Percentiles rank a stretch among this genome's conserved stretches.
These are phyloP conservation scores for Cyberlindnera petersonii DNA, from an alignment of 805 yeast genomes.

Conservation along the genomic window DNA sequence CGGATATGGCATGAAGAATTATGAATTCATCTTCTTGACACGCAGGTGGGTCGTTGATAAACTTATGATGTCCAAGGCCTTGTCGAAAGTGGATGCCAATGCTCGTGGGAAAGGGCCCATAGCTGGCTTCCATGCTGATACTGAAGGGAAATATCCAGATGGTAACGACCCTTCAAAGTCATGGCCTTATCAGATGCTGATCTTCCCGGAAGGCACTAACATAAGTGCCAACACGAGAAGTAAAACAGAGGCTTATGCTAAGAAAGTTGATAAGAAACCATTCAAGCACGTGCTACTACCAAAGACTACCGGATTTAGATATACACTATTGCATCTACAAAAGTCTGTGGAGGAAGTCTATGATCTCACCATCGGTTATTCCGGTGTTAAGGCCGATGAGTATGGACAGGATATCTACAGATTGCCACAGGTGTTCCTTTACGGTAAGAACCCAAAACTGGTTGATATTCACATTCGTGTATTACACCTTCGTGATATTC, in stretches of 20 bases:
- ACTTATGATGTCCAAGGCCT: conserved; percentile 48
- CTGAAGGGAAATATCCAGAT: conserved; percentile 28
- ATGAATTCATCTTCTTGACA: conserved; percentile 71
- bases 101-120: conserved; percentile 56
- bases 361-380: conserved; percentile 81
- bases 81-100: conserved; percentile 56
- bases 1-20: conserved; percentile 83
- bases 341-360: conserved; percentile 56
- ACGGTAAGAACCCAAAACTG: conserved; percentile 66
- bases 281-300: conserved; percentile 75
- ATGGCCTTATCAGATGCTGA: conserved; percentile 64
- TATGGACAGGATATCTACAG: conserved; percentile 79
- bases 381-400: conserved; percentile 57
- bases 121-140: conserved; percentile 31
- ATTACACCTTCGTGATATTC: conserved; percentile 57
- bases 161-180: conserved; percentile 29
- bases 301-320: conserved; percentile 72
- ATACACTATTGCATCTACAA: conserved; percentile 53
- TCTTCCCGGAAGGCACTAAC: conserved; percentile 96
- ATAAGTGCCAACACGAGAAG: conserved; percentile 60
- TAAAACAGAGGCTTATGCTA: conserved; percentile 56
- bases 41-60: conserved; percentile 86
- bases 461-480: conserved; percentile 65
- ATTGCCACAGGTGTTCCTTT: conserved; percentile 55
- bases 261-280: conserved; percentile 42